Evolutionary conservation across 2,329 filamentous ascomycete species (phyloP), one percentile per base, ranked within the genome.

Genomic region (Bipolaris zeicola): DNA sequence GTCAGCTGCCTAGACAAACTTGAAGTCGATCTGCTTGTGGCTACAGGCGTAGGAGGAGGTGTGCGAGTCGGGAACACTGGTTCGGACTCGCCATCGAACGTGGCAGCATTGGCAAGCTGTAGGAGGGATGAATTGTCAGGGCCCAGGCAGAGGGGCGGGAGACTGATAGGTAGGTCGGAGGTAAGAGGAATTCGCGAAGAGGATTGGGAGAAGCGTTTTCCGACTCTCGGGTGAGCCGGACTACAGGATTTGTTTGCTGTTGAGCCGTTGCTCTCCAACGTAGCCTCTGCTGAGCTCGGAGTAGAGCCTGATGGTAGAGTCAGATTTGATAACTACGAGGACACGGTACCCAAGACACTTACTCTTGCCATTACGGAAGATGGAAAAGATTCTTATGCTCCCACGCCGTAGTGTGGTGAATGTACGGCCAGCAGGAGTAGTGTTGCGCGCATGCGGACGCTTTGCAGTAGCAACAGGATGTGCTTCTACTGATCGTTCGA

Each of bases 81-180:
- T 33, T 75, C 72, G 8, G 70, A 75, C 39, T 74, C 72, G 46
- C 73, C 72, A 62, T 76, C 73, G 38, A 72, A 69, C 3, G 58
- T 61, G 11, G 67, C 61, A 46, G 71, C 60, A 34, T 68, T 69
- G 33, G 68, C 65, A 14, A 73, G 61, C 28, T 68, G 67, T 7
- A 65, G 41, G 11, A 67, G 39, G 10, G 67, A 70, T 6, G 68
- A 66, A 10, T 57, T 55, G 6, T 55, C 45, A 16, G 59, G 58
- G 14, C 58, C 58, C 37, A 67, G 20, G 20, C 28, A 59, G 6
- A 63, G 55, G 38, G 55, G 33, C 20, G 63, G 57, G 44, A 60
- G 36, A 10, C 49, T 53, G 1, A 55, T 49, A 16, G 59, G 39
- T n/a, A 60, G 49, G 20, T 63, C 57, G 18, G 57, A 60, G 28